A percentile compares a stretch with the other conserved stretches of the same genome.
phyloP scores from a whole-genome alignment of 1,284 basidiomycete genomes.

The Mycosarcoma mackinlayi region DNA sequence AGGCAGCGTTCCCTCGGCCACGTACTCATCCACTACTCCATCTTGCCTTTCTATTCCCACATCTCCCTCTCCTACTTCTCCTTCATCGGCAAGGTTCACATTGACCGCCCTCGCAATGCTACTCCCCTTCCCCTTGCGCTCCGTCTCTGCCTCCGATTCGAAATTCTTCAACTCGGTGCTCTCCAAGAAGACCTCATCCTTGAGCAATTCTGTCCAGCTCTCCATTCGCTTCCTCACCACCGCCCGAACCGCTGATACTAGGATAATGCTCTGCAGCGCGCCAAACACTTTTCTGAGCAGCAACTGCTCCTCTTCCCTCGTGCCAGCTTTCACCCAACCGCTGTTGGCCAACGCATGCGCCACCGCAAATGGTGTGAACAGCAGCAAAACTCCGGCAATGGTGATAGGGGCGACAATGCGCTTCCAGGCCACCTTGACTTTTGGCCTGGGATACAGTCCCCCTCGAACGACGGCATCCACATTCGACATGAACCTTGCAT shows the following conservation, averaged over 20 bases:
- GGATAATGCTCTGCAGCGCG: slow-evolving; percentile 9
- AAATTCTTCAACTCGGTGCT: slow-evolving; percentile 64
- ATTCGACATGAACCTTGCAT: slow-evolving; percentile 9
- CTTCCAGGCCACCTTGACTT: slow-evolving; percentile 22
- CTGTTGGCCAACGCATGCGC: slow-evolving; percentile 4
- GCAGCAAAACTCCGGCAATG: background rate
- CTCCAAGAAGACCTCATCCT: slow-evolving; percentile 64
- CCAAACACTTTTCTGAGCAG: slow-evolving; percentile 24
- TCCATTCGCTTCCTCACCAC: slow-evolving; percentile 35
- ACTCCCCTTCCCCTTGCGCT: background rate
- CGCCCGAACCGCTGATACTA: slow-evolving; percentile 5
- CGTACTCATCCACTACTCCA: slow-evolving; percentile 4
- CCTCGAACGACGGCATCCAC: slow-evolving; percentile 15
- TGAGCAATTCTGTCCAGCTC: slow-evolving; percentile 57
- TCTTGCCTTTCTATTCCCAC: background rate
- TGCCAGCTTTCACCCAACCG: background rate
- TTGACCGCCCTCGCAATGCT: background rate
- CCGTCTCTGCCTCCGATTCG: background rate
- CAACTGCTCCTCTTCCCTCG: slow-evolving; percentile 21
- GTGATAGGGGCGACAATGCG: slow-evolving; percentile 17
- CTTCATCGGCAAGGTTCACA: background rate
- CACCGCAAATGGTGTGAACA: background rate
- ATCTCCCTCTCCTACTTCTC: background rate
- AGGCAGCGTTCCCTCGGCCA: slow-evolving; percentile 32
- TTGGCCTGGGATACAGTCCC: slow-evolving; percentile 21